Percentiles rank a stretch among this genome's conserved stretches.
Conservation (phyloP, 805 yeast species). For the Naumovozyma baii region DNA sequence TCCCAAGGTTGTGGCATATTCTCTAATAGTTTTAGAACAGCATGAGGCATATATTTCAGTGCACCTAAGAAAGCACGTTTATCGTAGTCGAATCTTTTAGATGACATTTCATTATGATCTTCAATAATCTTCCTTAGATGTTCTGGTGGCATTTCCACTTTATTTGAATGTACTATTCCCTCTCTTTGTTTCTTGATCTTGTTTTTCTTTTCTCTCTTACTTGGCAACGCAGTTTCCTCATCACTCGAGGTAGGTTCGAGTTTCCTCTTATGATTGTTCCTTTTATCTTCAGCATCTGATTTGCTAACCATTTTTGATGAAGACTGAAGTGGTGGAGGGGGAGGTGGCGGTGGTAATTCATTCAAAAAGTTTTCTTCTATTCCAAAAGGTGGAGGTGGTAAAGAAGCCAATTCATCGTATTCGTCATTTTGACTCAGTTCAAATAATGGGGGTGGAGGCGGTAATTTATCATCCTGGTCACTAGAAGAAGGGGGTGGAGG, state of each 20-base stretch:
- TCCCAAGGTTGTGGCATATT: slow-evolving; percentile 99
- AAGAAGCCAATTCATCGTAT: slow-evolving; percentile 23
- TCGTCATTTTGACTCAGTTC: slow-evolving; percentile 2
- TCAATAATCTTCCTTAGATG: slow-evolving; percentile 77
- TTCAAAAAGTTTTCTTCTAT: slow-evolving; percentile 3
- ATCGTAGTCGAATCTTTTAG: slow-evolving; percentile 69
- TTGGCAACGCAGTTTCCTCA: not conserved
- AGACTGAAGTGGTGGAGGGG: slow-evolving; percentile 21
- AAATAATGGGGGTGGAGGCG: slow-evolving; percentile 23
- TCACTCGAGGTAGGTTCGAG: not conserved
- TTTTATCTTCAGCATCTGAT: no score
- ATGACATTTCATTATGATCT: slow-evolving; percentile 78
- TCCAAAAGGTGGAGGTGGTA: slow-evolving; percentile 27
- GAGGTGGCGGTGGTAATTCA: slow-evolving; percentile 25
- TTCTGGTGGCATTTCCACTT: slow-evolving; percentile 86
- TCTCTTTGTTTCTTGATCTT: slow-evolving; percentile 9
- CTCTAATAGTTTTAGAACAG: slow-evolving; percentile 76
- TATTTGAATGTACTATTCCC: slow-evolving; percentile 47
- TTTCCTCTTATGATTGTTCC: not conserved
- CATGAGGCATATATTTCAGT: slow-evolving; percentile 91
- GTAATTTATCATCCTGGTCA: slow-evolving; percentile 8
- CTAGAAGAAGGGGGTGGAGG: slow-evolving; percentile 28
- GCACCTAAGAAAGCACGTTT: slow-evolving; percentile 85
- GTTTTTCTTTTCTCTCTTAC: slow-evolving; percentile 10
- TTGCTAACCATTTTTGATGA: no score